Conservation (phyloP, 2,329 filamentous ascomycete species). For the Colletotrichum eremochloae region DNA sequence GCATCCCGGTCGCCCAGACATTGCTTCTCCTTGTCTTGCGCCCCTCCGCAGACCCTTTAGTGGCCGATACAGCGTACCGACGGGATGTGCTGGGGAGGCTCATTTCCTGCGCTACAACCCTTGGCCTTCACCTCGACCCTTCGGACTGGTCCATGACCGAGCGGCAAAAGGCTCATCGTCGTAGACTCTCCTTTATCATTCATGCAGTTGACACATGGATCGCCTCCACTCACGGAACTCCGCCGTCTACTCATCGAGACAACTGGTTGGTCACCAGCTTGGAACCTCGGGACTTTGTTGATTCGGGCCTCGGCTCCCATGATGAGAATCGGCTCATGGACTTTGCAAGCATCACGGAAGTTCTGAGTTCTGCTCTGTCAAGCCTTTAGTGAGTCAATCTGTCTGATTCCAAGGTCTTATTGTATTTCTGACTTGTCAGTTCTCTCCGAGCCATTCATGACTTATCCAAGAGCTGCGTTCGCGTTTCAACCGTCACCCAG, state of each 20-base stretch:
- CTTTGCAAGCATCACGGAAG: constrained; percentile 1
- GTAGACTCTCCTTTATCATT: constrained; percentile 41
- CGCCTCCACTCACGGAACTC: constrained; percentile 41
- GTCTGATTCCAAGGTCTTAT: neutral
- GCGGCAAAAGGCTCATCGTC: constrained; percentile 37
- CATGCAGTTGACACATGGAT: constrained; percentile 44
- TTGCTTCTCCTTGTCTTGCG: constrained; percentile 23
- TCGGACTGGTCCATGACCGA: constrained; percentile 39
- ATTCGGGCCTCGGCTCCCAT: constrained; percentile 1
- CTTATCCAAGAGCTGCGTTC: neutral
- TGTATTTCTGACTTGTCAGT: neutral
- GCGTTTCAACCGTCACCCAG: neutral
- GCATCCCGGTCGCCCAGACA: constrained; percentile 29
- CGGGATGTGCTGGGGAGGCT: constrained; percentile 41
- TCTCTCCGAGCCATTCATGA: neutral
- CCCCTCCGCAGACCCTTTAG: constrained; percentile 42
- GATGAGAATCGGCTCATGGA: neutral
- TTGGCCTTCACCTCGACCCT: constrained; percentile 43
- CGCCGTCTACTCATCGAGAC: constrained; percentile 28
- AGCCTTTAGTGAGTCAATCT: constrained; percentile 17
- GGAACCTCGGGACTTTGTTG: neutral
- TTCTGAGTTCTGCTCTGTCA: neutral
- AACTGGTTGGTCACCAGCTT: constrained; percentile 1
- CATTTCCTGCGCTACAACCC: constrained; percentile 38
- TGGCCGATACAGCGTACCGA: constrained; percentile 41